Evolutionary conservation across 225 moss, liverwort and hornwort genomes (phyloP).

Genomic region (Physcomitrellopsis africana): DNA sequence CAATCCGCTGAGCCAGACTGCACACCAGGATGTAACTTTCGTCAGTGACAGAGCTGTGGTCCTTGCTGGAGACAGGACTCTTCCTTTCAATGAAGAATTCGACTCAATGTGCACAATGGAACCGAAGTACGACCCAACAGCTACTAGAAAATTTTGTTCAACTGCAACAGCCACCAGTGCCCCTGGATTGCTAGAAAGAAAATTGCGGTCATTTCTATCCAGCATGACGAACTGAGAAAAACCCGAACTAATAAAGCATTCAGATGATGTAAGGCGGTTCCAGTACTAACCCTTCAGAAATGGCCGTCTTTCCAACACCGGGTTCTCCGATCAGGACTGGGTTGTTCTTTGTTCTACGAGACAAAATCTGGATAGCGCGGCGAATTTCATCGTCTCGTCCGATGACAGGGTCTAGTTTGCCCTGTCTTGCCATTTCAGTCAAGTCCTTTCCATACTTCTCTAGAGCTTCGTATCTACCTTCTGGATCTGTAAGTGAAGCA

Average conservation of each 20-base stretch:
- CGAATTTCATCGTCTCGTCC: constrained; percentile 98
- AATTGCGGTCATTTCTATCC: background rate
- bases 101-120: background rate
- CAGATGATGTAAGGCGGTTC: background rate
- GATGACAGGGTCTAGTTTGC: constrained; percentile 94
- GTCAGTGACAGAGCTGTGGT: background rate
- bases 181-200: background rate
- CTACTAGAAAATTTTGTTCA: background rate
- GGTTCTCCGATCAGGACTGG: constrained; percentile 98
- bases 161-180: background rate
- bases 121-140: background rate
- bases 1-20: constrained; percentile 95
- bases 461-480: constrained; percentile 92
- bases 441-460: constrained; percentile 96
- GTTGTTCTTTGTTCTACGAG: constrained; percentile 95
- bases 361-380: constrained; percentile 91
- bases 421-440: constrained; percentile 98
- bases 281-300: constrained; percentile 87
- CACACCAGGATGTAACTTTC: constrained; percentile 9
- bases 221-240: background rate
- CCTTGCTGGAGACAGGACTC: background rate
- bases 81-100: background rate
- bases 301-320: constrained; percentile 98
- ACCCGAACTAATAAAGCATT: background rate
- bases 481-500: constrained; percentile 60